Base-by-base conservation (phyloP, 164 flowering plant species). In the Kingdonia uniflora region DNA sequence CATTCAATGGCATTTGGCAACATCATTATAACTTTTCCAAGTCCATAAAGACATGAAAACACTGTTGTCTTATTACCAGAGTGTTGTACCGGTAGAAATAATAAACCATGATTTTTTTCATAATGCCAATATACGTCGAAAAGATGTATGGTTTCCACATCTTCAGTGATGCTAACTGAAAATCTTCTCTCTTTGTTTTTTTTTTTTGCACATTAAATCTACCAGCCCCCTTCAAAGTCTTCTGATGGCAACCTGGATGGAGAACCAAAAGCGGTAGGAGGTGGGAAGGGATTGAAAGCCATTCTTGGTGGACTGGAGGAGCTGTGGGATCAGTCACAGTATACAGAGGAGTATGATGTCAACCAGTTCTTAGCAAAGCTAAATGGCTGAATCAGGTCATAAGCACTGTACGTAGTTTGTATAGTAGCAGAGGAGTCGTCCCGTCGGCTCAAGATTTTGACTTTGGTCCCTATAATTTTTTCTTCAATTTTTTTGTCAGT, bases 261-360 rank as follows among this genome's bases (percentile, higher is more conserved):
- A 51, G 82, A 78, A 19, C 54, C 70, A 2, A 80, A 75, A 56
- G 20, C 65, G n/a, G n/a, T n/a, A 15, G 79, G 79, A 23, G 61
- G 76, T n/a, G 80, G 81, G 39, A 94, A 85, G 65, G 95, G 99
- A 1, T 56, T 94, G 48, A 94, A 89, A 67, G 77, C 95, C 35
- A 79, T 94, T 35, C 90, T 94, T 42, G 82, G 85, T 57, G 95
- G 89, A 57, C 71, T 94, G 52, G 95, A 81, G 50, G 97, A 94
- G 51, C 92, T 94, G 0, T 94, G 99, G 99, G 99, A 94, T 68
- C 92, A 94, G 51, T 89, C 97, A 12, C 99, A 89, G 65, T 94
- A 89, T 58, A 66, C 90, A 10, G 97, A 94, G 44, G 99, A 94
- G 60, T 94, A 94, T 77, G 78, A 83, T 64, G 71, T 87, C 42